A percentile compares a stretch with the other conserved stretches of the same genome.
Conservation (phyloP, 202 grass and related monocot species). For the Setaria viridis region DNA sequence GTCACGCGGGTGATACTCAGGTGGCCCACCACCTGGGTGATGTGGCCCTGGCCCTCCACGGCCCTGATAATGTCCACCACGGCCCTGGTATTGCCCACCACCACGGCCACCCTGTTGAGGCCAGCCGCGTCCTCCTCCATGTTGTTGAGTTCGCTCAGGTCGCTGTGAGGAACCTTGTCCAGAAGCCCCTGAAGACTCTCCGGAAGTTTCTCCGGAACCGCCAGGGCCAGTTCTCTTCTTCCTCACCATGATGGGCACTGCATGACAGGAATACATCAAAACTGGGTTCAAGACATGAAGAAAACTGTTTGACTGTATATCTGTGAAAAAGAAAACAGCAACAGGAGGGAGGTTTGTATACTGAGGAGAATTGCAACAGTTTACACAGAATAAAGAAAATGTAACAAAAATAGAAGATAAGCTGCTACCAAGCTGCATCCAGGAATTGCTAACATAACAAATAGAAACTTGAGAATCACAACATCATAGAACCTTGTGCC, state of each 20-base stretch:
- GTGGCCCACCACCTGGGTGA: conserved; percentile 49
- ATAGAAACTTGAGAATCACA: background rate
- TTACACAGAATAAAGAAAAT: background rate
- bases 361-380: background rate
- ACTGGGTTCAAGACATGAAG: background rate
- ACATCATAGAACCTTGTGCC: background rate
- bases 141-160: conserved; percentile 62
- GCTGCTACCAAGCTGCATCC: background rate
- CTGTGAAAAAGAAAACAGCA: background rate
- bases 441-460: conserved; percentile 9
- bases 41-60: conserved; percentile 50
- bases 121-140: conserved; percentile 67
- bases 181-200: conserved; percentile 52
- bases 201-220: conserved; percentile 66
- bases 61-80: conserved; percentile 63
- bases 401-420: conserved; percentile 12
- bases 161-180: conserved; percentile 58
- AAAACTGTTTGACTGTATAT: background rate
- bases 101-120: conserved; percentile 80
- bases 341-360: background rate
- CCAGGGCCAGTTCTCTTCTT: conserved; percentile 82
- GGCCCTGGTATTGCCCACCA: conserved; percentile 68
- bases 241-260: conserved; percentile 74
- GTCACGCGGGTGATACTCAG: conserved; percentile 59
- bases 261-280: conserved; percentile 29